phyloP scores from a whole-genome alignment of 306 rosid species.

The Corylus americana region DNA sequence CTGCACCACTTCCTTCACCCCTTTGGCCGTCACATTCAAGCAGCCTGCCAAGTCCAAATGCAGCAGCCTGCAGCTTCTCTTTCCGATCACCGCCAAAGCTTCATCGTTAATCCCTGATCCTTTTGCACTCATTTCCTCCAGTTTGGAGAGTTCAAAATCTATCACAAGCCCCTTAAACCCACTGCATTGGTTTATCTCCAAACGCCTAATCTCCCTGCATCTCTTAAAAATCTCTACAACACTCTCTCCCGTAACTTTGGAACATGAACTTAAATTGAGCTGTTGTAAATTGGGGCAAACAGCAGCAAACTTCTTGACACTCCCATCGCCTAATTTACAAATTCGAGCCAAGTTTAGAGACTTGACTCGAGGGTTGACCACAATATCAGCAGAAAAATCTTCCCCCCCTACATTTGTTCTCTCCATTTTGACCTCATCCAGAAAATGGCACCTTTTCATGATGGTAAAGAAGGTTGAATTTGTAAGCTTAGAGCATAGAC shows the following conservation, averaged over 20 bases:
- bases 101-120: slow-evolving; percentile 47
- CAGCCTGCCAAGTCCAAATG: slow-evolving; percentile 48
- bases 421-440: slow-evolving; percentile 51
- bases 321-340: slow-evolving; percentile 19
- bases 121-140: slow-evolving; percentile 48
- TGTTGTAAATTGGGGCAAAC: slow-evolving; percentile 49
- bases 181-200: slow-evolving; percentile 32
- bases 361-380: slow-evolving; percentile 37
- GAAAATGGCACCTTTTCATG: slow-evolving; percentile 42
- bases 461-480: slow-evolving; percentile 17
- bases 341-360: slow-evolving; percentile 44
- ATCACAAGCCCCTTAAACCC: slow-evolving; percentile 29
- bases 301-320: slow-evolving; percentile 31
- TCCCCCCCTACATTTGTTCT: slow-evolving; percentile 25
- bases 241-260: slow-evolving; percentile 41
- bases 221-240: slow-evolving; percentile 39
- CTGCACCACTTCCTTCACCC: slow-evolving; percentile 54
- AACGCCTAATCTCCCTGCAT: slow-evolving; percentile 48
- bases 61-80: slow-evolving; percentile 43
- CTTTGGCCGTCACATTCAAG: slow-evolving; percentile 49
- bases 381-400: slow-evolving; percentile 5
- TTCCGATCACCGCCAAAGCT: slow-evolving; percentile 52
- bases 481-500: no score
- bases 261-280: slow-evolving; percentile 47
- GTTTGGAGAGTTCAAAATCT: slow-evolving; percentile 45